Conservation (phyloP, 78 protist genomes). For the Pigoraptor vietnamica region DNA sequence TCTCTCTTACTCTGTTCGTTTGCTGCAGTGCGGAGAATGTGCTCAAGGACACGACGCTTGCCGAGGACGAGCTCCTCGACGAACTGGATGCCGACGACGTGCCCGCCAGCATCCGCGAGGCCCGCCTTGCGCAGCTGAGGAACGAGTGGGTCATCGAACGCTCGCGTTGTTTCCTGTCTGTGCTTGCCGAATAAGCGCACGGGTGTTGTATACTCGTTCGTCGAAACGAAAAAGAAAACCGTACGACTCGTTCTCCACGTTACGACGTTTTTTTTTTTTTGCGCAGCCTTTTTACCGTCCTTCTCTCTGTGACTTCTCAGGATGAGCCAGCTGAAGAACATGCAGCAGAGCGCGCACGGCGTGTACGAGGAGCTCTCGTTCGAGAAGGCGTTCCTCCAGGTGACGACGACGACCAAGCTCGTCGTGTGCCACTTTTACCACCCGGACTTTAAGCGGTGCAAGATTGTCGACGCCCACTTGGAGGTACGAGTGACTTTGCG, state of each 20-base stretch:
- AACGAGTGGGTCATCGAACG: not conserved
- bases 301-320: not conserved
- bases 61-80: not conserved
- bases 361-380: conserved; percentile 22
- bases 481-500: not conserved
- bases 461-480: conserved; percentile 45
- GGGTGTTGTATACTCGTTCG: no score
- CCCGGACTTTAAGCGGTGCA: conserved; percentile 46
- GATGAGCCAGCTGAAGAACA: not conserved
- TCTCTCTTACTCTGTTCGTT: not conserved
- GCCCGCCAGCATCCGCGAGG: not conserved
- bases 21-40: not conserved
- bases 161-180: no score
- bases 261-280: no score
- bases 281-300: not conserved
- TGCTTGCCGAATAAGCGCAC: no score
- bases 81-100: not conserved
- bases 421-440: conserved; percentile 41
- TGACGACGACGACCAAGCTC: conserved; percentile 13
- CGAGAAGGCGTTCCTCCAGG: conserved; percentile 38
- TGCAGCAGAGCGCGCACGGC: conserved; percentile 21
- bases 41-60: not conserved
- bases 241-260: no score
- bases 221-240: no score
- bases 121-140: not conserved